A percentile compares a stretch with the other conserved stretches of the same genome.
Evolutionary conservation across 768 basidiomycete species (phyloP).

Genomic region (Podaxis pistillaris): DNA sequence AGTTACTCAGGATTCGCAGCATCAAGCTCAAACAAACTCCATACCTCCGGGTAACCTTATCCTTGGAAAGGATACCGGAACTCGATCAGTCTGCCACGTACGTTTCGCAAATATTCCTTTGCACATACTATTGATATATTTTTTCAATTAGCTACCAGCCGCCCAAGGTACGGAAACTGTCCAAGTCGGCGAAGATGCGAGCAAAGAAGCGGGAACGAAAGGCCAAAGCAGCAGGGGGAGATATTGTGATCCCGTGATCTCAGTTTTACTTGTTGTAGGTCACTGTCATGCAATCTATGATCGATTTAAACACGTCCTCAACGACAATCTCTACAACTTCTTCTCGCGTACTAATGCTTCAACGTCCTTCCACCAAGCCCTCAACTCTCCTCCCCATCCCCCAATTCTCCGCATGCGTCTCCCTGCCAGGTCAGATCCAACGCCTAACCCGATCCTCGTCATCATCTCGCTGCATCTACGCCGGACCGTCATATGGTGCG

Average conservation of each 20-base stretch:
- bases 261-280: not conserved
- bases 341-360: slow-evolving; percentile 24
- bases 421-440: slow-evolving; percentile 26
- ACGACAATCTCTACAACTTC: not conserved
- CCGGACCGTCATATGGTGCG: slow-evolving; percentile 35
- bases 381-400: slow-evolving; percentile 47
- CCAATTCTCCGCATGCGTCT: slow-evolving; percentile 48
- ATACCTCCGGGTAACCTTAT: slow-evolving; percentile 71
- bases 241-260: not conserved
- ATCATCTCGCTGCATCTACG: slow-evolving; percentile 26
- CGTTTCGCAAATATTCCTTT: slow-evolving; percentile 20
- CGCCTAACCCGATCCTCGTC: slow-evolving; percentile 29
- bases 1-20: slow-evolving; percentile 29
- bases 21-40: slow-evolving; percentile 55
- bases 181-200: slow-evolving; percentile 56
- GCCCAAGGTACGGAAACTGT: slow-evolving; percentile 49
- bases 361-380: slow-evolving; percentile 38
- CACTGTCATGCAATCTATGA: not conserved
- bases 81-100: slow-evolving; percentile 49
- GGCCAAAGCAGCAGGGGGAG: slow-evolving; percentile 16
- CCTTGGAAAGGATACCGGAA: slow-evolving; percentile 40
- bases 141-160: slow-evolving; percentile 49
- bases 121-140: not conserved
- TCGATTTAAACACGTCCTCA: not conserved
- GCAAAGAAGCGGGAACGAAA: slow-evolving; percentile 43